These are phyloP conservation scores for Silene conica DNA, from an alignment of 148 eudicot species.

Conservation along the genomic window DNA sequence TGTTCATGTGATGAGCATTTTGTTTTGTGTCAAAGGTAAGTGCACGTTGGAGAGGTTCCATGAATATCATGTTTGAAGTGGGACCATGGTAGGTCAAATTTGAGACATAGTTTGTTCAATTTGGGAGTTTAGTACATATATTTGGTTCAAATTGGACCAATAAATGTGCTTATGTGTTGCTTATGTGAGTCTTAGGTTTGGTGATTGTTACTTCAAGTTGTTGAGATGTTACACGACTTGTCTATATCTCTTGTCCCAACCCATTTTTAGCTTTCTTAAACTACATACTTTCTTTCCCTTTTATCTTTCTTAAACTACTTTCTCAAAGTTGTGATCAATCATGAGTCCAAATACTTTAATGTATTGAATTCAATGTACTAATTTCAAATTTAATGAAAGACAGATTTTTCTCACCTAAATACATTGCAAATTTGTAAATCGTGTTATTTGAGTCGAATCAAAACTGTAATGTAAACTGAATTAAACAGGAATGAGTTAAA, in stretches of 20 bases:
- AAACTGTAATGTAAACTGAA: too few species aligned
- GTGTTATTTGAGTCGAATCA: too few species aligned
- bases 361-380: background rate
- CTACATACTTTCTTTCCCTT: too few species aligned
- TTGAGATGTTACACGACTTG: conserved; percentile 11
- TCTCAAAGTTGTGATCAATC: background rate
- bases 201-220: conserved; percentile 25
- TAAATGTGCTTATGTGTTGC: background rate
- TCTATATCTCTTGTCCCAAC: background rate
- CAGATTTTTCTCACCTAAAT: background rate
- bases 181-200: conserved; percentile 22
- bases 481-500: too few species aligned
- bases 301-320: conserved; percentile 13
- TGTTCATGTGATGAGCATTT: too few species aligned
- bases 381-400: background rate
- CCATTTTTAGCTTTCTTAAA: conserved; percentile 10
- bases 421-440: too few species aligned
- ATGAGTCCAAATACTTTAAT: too few species aligned
- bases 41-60: conserved; percentile 9
- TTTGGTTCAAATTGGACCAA: conserved; percentile 23
- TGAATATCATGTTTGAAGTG: conserved; percentile 20
- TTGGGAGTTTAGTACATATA: background rate
- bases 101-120: conserved; percentile 25
- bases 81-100: conserved; percentile 32
- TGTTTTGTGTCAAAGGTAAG: too few species aligned